phyloP scores from a whole-genome alignment of 2,329 filamentous ascomycete genomes.

The Metarhizium sp. region DNA sequence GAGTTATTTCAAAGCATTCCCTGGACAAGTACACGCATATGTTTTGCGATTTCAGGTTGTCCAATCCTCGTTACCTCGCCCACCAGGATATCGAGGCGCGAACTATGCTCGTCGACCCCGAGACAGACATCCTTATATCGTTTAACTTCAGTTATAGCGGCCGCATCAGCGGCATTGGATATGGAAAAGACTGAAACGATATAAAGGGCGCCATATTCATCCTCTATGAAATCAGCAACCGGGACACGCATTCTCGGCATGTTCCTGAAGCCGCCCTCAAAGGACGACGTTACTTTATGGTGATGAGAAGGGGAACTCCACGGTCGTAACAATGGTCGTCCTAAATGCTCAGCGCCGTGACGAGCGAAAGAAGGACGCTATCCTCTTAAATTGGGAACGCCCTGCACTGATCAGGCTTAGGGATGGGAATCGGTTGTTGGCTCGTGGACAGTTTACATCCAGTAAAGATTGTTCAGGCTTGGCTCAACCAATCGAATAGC shows the following conservation, averaged over 20 bases:
- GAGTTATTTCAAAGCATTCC: too few relatives aligned
- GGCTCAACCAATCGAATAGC: background rate
- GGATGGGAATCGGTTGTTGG: background rate
- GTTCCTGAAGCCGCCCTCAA: slow-evolving; percentile 1
- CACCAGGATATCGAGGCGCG: too few relatives aligned
- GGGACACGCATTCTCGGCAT: slow-evolving; percentile 13
- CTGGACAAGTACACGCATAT: too few relatives aligned
- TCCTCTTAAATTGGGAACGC: background rate
- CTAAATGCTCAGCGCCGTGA: background rate
- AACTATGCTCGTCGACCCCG: too few relatives aligned
- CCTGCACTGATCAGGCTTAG: background rate
- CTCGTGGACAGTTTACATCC: background rate
- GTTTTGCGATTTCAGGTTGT: too few relatives aligned
- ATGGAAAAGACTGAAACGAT: slow-evolving; percentile 15
- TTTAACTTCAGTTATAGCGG: slow-evolving; percentile 2
- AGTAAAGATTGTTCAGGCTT: background rate
- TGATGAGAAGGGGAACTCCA: too few relatives aligned
- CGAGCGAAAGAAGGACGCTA: background rate
- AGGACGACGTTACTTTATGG: too few relatives aligned
- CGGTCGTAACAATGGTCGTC: background rate
- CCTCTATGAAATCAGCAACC: slow-evolving; percentile 24
- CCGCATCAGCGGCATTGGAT: slow-evolving; percentile 9
- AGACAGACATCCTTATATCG: too few relatives aligned
- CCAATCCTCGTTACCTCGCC: too few relatives aligned
- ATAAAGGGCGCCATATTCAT: slow-evolving; percentile 23